phyloP scores from a whole-genome alignment of 768 basidiomycete species.

The Psilocybe subaeruginosa region DNA sequence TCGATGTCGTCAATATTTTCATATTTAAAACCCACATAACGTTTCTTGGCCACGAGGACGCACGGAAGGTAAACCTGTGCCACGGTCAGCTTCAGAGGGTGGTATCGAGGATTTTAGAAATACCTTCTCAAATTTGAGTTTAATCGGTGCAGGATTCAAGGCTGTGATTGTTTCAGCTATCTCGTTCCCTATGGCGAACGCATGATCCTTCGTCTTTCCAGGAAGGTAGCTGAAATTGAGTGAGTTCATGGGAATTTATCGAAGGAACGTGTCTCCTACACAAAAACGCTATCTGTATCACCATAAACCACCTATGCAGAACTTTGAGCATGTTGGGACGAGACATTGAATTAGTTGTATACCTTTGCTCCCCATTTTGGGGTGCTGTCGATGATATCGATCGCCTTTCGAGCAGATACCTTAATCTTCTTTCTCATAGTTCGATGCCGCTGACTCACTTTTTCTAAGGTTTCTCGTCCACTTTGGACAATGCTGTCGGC shows the following conservation, averaged over 20 bases:
- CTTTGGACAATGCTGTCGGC: constrained; percentile 98
- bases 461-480: constrained; percentile 93
- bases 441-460: constrained; percentile 47
- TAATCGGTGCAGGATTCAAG: constrained; percentile 87
- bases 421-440: background rate
- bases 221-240: constrained; percentile 58
- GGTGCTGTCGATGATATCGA: constrained; percentile 73
- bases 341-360: constrained; percentile 30
- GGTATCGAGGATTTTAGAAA: background rate
- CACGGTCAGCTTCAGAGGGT: background rate
- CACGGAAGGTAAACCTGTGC: constrained; percentile 94
- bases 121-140: constrained; percentile 98
- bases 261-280: constrained; percentile 39
- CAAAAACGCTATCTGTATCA: constrained; percentile 95
- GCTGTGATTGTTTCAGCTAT: constrained; percentile 89
- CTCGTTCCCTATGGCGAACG: constrained; percentile 90
- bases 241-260: background rate
- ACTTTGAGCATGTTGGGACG: constrained; percentile 1
- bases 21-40: constrained; percentile 97
- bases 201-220: constrained; percentile 91
- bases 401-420: constrained; percentile 59
- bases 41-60: constrained; percentile 96
- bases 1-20: constrained; percentile 80
- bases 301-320: constrained; percentile 82
- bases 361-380: constrained; percentile 85